phyloP scores from a whole-genome alignment of 139 green algal species.

The Haematococcus lacustris region DNA sequence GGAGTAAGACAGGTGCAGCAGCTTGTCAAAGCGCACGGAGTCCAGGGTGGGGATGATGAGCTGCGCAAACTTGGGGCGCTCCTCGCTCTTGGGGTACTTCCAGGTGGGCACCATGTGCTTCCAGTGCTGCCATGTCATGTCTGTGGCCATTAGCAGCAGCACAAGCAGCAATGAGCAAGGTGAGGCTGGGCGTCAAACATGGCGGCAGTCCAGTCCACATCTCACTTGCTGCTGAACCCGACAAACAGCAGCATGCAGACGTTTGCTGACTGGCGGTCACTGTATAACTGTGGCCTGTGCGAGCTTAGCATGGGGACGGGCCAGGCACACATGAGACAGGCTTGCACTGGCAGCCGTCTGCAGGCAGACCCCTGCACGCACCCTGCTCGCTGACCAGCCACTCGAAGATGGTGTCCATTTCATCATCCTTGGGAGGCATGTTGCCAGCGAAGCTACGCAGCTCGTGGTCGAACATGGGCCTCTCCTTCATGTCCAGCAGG shows the following conservation, averaged over 20 bases:
- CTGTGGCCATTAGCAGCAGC: no score
- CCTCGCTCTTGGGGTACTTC: slow-evolving; percentile 68
- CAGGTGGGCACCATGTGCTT: slow-evolving; percentile 65
- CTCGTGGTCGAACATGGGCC: slow-evolving; percentile 61
- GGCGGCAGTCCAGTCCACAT: no score
- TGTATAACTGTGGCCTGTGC: no score
- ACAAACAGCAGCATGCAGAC: no score
- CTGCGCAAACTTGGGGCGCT: slow-evolving; percentile 83
- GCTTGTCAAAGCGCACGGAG: slow-evolving; percentile 69
- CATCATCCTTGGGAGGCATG: slow-evolving; percentile 43
- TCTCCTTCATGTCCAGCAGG: slow-evolving; percentile 70
- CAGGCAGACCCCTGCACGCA: no score
- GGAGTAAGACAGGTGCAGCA: slow-evolving; percentile 67
- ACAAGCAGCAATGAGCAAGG: no score
- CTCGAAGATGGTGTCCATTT: slow-evolving; percentile 78
- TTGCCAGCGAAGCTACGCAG: slow-evolving; percentile 26
- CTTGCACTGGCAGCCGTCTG: no score
- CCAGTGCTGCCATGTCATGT: slow-evolving; percentile 76
- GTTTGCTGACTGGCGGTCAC: no score
- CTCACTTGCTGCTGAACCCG: no score
- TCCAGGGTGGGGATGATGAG: slow-evolving; percentile 84
- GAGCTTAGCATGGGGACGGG: no score
- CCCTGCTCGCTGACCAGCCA: slow-evolving; percentile 65
- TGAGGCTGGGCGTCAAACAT: no score
- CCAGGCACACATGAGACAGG: no score